These are phyloP conservation scores for Mucor saturninus DNA, from an alignment of 371 early-diverging fungal species.

Conservation along the genomic window DNA sequence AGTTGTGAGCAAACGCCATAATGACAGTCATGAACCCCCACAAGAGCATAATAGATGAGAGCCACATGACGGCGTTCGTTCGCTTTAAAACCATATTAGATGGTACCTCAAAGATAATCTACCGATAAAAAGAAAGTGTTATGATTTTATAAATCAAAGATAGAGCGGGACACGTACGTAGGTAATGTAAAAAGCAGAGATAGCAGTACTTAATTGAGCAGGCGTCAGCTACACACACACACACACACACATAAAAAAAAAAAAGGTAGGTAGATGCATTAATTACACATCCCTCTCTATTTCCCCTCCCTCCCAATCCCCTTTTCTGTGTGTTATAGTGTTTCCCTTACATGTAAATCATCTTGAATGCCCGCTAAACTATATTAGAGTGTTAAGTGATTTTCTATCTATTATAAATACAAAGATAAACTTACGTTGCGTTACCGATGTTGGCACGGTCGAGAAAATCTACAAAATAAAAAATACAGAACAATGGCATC, in stretches of 20 bases:
- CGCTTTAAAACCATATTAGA: slow-evolving; percentile 51
- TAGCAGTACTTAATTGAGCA: slow-evolving; percentile 30
- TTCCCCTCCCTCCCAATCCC: background rate
- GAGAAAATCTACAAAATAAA: slow-evolving; percentile 51
- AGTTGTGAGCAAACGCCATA: slow-evolving; percentile 45
- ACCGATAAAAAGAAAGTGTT: background rate
- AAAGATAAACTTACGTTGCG: slow-evolving; percentile 42
- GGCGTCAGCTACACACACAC: slow-evolving; percentile 19
- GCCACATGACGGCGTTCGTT: slow-evolving; percentile 47
- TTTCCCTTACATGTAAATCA: slow-evolving; percentile 27
- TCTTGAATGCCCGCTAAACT: slow-evolving; percentile 31
- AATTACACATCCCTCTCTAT: background rate
- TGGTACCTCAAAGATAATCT: slow-evolving; percentile 50
- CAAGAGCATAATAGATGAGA: slow-evolving; percentile 52
- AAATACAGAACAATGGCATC: slow-evolving; percentile 49
- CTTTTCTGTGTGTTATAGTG: background rate
- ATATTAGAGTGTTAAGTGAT: slow-evolving; percentile 11
- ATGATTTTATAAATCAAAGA: too few species aligned
- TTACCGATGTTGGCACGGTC: slow-evolving; percentile 58
- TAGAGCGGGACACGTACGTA: slow-evolving; percentile 32
- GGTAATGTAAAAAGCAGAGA: slow-evolving; percentile 48
- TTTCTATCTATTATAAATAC: background rate
- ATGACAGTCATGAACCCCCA: slow-evolving; percentile 50
- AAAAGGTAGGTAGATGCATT: background rate
- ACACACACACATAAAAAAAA: background rate